phyloP scores from a whole-genome alignment of 2,329 filamentous ascomycete genomes.

The Fusarium sp. region DNA sequence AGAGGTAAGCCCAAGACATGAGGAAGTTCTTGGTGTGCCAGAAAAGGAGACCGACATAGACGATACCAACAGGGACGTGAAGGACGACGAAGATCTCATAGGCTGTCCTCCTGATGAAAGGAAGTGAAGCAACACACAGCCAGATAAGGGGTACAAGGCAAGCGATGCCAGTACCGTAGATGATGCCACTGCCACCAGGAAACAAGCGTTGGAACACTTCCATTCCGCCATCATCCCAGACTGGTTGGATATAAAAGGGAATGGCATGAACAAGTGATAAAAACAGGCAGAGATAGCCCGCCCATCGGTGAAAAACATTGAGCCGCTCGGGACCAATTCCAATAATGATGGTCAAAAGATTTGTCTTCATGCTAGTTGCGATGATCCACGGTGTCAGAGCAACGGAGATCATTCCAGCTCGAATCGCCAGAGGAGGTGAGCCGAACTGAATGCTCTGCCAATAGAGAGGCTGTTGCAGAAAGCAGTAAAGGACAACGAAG shows the following conservation, averaged over 20 bases:
- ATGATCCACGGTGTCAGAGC: conserved; percentile 95
- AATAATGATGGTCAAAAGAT: conserved; percentile 84
- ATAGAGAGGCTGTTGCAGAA: conserved; percentile 89
- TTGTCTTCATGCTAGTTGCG: conserved; percentile 90
- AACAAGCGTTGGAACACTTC: conserved; percentile 78
- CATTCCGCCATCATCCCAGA: conserved; percentile 84
- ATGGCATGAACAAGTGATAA: conserved; percentile 86
- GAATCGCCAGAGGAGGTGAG: conserved; percentile 87
- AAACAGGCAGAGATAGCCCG: conserved; percentile 86
- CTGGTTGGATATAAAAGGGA: conserved; percentile 89
- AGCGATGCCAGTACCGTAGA: conserved; percentile 88
- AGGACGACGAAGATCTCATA: conserved; percentile 89
- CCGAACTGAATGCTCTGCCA: conserved; percentile 89
- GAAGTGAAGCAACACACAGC: conserved; percentile 87
- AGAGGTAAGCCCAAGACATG: conserved; percentile 90
- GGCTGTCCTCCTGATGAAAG: conserved; percentile 78
- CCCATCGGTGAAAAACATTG: conserved; percentile 94
- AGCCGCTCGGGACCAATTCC: conserved; percentile 93
- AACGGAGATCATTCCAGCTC: conserved; percentile 91
- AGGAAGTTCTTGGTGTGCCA: conserved; percentile 97
- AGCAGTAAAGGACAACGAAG: conserved; percentile 85
- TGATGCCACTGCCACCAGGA: conserved; percentile 71
- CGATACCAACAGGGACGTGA: conserved; percentile 83
- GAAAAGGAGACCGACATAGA: conserved; percentile 88
- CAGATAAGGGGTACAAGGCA: conserved; percentile 85